Evolutionary conservation across 805 yeast genomes (phyloP), one percentile per base, ranked within the genome.

Genomic region (Candida tammaniensis): DNA sequence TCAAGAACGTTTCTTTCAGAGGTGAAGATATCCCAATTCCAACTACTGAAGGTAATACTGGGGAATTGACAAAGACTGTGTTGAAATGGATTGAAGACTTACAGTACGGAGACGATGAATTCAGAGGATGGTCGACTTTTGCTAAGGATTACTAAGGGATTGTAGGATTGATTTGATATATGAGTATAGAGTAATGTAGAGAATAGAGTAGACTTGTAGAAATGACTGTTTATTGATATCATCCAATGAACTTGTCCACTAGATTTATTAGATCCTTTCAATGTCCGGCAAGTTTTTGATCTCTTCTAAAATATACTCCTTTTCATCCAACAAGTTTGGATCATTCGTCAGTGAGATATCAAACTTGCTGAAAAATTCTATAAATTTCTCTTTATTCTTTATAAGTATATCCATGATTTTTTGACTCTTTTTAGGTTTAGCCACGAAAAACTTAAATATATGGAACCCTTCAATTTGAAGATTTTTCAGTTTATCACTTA

Each of bases 381-480:
- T 57, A 42, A 91, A 72, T 51, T 84, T 86, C 25, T 78, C 83
- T 51, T 87, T 78, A 58, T 93, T 93, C 53, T 89, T 88, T 29
- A 80, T 76, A 45, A 93, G 67, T 14, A 91, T 84, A 57, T 91
- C 96, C 35, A 74, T 62, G 2, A 93, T 79, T 6, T 82, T 78
- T 55, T 82, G 87, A 2, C 87, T 71, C 56, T 89, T 89, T 43
- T 82, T 80, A 4, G 98, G 98, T 58, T 93, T 93, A 4, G 96
- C 98, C n/a, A 88, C 88, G 59, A 93, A 87, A 24, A 89, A 84
- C 61, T 91, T 93, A 66, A 93, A 91, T 24, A 91, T 82, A 46
- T 93, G 89, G 54, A 93, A 93, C 4, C 95, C 88, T 57, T 93
- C 98, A 35, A 78, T 60, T 55, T 89, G 96, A 39, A 93, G 72